Percentiles rank a stretch among this genome's conserved stretches.
Evolutionary conservation across 208 protist genomes (phyloP).

Genomic region (Wallacemonas collosoma): DNA sequence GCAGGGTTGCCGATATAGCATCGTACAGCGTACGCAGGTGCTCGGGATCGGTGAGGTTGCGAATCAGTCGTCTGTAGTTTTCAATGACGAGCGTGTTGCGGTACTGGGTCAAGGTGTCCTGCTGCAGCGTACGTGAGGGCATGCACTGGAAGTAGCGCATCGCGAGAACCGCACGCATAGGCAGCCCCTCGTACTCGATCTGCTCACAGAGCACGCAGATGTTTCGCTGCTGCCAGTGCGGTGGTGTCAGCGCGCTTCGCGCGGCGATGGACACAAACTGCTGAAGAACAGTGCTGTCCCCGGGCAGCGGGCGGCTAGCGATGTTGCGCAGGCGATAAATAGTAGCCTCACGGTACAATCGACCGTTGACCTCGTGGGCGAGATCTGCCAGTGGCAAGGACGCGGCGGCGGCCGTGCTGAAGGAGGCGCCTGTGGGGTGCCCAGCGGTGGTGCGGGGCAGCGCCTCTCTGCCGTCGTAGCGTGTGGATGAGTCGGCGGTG

Average conservation of each 20-base stretch:
- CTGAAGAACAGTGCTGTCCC: slow-evolving; percentile 62
- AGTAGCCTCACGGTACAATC: slow-evolving; percentile 46
- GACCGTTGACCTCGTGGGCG: slow-evolving; percentile 23
- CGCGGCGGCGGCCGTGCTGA: neutral
- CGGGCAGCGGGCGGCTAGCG: slow-evolving; percentile 57
- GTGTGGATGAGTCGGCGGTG: neutral
- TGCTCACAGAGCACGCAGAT: slow-evolving; percentile 72
- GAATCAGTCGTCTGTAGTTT: slow-evolving; percentile 63
- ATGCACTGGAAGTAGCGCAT: slow-evolving; percentile 56
- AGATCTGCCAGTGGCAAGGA: slow-evolving; percentile 21
- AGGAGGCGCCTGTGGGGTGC: neutral
- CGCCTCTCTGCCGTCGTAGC: slow-evolving; percentile 17
- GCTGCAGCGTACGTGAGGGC: slow-evolving; percentile 26
- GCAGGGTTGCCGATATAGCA: slow-evolving; percentile 44
- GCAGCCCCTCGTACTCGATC: slow-evolving; percentile 68
- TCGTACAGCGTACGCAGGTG: slow-evolving; percentile 52
- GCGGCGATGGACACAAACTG: slow-evolving; percentile 70
- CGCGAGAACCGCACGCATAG: slow-evolving; percentile 55
- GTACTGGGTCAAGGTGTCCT: slow-evolving; percentile 31
- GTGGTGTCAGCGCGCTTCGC: slow-evolving; percentile 69
- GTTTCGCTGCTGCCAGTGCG: slow-evolving; percentile 77
- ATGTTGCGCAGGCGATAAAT: slow-evolving; percentile 77
- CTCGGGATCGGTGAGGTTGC: slow-evolving; percentile 32
- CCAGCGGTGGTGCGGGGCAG: neutral
- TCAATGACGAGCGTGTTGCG: slow-evolving; percentile 61